Base-by-base conservation (phyloP, 495 filamentous ascomycete species). In the Achaetomiella virescens region DNA sequence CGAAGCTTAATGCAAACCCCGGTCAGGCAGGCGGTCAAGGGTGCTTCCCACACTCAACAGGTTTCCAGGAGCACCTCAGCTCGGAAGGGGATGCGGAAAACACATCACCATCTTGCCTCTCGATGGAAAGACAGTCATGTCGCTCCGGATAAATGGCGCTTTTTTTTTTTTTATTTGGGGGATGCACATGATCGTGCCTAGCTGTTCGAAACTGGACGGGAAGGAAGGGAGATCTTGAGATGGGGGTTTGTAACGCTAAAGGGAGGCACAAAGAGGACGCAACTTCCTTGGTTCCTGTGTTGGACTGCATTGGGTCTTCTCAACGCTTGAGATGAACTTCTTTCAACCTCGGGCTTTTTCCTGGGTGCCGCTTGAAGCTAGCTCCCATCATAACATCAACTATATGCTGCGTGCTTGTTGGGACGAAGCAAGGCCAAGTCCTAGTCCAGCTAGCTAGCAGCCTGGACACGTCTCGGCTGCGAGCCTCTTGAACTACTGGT, bases 181-280 rank as follows among this genome's bases (percentile, higher is more conserved):
- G n/a, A n/a, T n/a, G n/a, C n/a, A n/a, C n/a, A n/a, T n/a, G n/a
- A n/a, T n/a, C n/a, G n/a, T n/a, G n/a, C n/a, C n/a, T n/a, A n/a
- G n/a, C n/a, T n/a, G n/a, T n/a, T n/a, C n/a, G n/a, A n/a, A n/a
- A n/a, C n/a, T n/a, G n/a, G n/a, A n/a, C n/a, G n/a, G n/a, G 11
- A 41, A 24, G 18, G 24, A 40, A 25, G 36, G 17, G 15, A 49
- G n/a, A 56, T 45, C 48, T 10, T 14, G 42, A 33, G 21, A 36
- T 45, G 50, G 24, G 22, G 25, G 52, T 31, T 41, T 52, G 45
- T 29, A 52, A 52, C 8, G n/a, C 21, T 2, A 45, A n/a, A n/a
- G n/a, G n/a, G n/a, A n/a, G n/a, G n/a, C n/a, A n/a, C n/a, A 51
- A 46, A 52, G 48, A 20, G 17, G 21, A 45, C 15, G 20, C 40